These are phyloP conservation scores for Chiua virens DNA, from an alignment of 768 basidiomycete genomes.

Conservation along the genomic window DNA sequence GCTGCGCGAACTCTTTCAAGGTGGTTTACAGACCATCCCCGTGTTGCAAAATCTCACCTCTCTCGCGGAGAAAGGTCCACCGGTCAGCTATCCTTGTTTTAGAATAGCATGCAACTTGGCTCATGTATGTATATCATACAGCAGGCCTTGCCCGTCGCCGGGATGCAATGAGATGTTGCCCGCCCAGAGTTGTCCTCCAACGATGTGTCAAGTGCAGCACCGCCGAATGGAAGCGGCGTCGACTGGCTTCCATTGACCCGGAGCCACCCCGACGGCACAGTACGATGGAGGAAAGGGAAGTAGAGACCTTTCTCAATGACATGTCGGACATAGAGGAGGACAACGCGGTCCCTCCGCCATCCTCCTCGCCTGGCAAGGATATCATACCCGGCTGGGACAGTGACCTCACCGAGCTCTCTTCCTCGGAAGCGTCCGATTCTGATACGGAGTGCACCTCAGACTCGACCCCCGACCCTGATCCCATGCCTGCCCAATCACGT, in stretches of 20 bases:
- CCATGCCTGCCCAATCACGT: background rate
- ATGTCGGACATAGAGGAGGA: slow-evolving; percentile 2
- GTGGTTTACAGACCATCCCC: slow-evolving; percentile 2
- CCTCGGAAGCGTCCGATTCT: slow-evolving; percentile 1
- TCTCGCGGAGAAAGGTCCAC: background rate
- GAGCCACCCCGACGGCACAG: background rate
- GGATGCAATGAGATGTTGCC: slow-evolving; percentile 16
- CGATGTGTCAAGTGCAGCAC: slow-evolving; percentile 21
- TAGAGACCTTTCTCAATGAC: background rate
- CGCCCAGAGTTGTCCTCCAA: slow-evolving; percentile 2
- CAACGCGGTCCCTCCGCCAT: background rate
- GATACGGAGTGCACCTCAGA: slow-evolving; percentile 7
- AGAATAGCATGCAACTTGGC: background rate
- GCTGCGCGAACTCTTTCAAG: slow-evolving; percentile 1
- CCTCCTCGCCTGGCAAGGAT: slow-evolving; percentile 4
- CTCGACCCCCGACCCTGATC: background rate
- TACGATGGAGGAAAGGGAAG: background rate
- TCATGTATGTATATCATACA: background rate
- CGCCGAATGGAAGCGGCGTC: slow-evolving; percentile 19
- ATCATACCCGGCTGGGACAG: slow-evolving; percentile 22
- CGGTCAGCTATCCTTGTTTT: slow-evolving; percentile 4
- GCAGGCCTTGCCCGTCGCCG: slow-evolving; percentile 15
- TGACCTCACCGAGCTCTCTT: slow-evolving; percentile 22
- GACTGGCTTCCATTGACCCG: background rate
- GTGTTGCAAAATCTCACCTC: background rate